Conservation (phyloP, 106 monocot species). For the Narthecium ossifragum region DNA sequence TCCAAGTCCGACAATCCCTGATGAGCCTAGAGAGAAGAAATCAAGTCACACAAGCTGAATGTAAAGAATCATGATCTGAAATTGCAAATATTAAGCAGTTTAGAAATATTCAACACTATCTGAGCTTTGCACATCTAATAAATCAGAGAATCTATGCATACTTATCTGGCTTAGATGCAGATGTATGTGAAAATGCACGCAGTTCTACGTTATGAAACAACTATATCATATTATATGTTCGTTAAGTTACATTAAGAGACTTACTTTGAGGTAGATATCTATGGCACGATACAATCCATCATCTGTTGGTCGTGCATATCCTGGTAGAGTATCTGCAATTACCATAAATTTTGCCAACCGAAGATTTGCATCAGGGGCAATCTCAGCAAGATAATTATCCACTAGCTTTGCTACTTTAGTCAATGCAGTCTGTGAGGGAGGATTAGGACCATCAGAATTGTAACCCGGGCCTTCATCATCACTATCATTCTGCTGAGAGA, state of each 20-base stretch:
- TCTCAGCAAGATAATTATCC: conserved; percentile 57
- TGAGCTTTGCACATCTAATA: too few relatives aligned
- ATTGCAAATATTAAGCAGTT: neutral
- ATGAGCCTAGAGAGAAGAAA: conserved; percentile 30
- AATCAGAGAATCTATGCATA: too few relatives aligned
- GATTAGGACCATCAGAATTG: conserved; percentile 20
- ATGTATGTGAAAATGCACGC: too few relatives aligned
- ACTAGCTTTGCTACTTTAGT: conserved; percentile 39
- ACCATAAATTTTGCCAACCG: conserved; percentile 35
- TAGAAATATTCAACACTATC: too few relatives aligned
- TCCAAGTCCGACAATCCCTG: conserved; percentile 32
- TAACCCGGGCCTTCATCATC: conserved; percentile 26
- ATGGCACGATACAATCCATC: conserved; percentile 55
- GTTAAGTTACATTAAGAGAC: too few relatives aligned
- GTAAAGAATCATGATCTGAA: neutral
- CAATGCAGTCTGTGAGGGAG: conserved; percentile 41
- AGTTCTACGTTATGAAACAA: too few relatives aligned
- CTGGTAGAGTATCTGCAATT: conserved; percentile 37
- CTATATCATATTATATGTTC: too few relatives aligned
- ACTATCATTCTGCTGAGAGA: conserved; percentile 30
- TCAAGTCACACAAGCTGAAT: neutral
- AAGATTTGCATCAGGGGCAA: conserved; percentile 50
- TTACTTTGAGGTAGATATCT: conserved; percentile 51
- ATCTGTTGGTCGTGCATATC: conserved; percentile 29
- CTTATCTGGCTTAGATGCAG: too few relatives aligned